A percentile compares a stretch with the other conserved stretches of the same genome.
These are phyloP conservation scores for Nitzschia putrida DNA, from an alignment of 108 stramenopile genomes.

Conservation along the genomic window DNA sequence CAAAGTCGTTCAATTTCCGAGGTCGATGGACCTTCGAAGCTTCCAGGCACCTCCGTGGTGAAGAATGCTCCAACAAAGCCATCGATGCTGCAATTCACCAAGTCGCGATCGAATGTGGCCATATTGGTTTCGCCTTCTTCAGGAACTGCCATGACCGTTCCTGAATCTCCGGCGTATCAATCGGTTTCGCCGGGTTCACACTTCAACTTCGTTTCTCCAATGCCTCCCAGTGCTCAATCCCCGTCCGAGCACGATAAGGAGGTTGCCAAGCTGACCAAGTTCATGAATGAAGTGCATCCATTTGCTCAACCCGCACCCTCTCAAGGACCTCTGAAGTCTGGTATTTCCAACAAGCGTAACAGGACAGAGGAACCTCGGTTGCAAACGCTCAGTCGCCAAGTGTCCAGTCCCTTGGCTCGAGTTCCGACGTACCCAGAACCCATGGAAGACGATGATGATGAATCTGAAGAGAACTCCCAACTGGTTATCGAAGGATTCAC, in stretches of 20 bases:
- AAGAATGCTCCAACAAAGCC: no score
- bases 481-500: neutral
- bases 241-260: neutral
- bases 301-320: no score
- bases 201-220: conserved; percentile 14
- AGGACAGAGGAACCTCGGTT: no score
- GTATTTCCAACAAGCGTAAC: no score
- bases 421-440: conserved; percentile 2
- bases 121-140: conserved; percentile 25
- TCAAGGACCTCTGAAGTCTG: no score
- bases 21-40: no score
- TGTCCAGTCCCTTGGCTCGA: neutral
- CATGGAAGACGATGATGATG: conserved; percentile 7
- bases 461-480: neutral
- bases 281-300: no score
- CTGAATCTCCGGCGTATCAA: conserved; percentile 17
- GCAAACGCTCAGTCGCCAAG: no score
- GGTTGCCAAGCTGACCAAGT: no score
- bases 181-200: conserved; percentile 13
- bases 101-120: conserved; percentile 12
- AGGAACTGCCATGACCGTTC: conserved; percentile 15
- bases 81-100: neutral
- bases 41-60: no score
- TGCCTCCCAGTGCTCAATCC: neutral
- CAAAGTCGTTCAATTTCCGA: no score